Evolutionary conservation across 148 eudicot species (phyloP), one percentile per base, ranked within the genome.

Genomic region (Euryodendron excelsum): DNA sequence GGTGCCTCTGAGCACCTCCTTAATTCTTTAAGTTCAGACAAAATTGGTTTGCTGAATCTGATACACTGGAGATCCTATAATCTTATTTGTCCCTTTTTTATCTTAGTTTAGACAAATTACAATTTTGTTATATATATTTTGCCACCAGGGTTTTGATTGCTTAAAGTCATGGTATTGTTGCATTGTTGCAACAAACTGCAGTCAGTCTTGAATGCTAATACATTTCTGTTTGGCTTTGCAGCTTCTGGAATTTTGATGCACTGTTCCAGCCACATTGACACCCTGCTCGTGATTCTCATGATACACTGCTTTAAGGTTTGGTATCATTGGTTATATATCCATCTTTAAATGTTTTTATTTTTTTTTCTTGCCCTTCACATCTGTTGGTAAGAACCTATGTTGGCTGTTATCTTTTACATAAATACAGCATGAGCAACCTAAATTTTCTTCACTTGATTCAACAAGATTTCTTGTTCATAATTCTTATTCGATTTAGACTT

Each of bases 211-310:
- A 70, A 1, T 69, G 47, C 12, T 37, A 2, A 34, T 37, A 4
- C 61, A 21, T 67, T 73, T 45, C 1, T 67, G 33, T 76, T 78
- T 23, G 8, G 18, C 21, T 77, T 81, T 86, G 81, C 84, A 93
- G 99, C 86, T 95, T 93, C 85, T 93, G 94, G 94, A 96, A 96
- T 75, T 93, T 96, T 63, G 99, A 96, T 78, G 93, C 94, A 34
- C 82, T 95, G 52, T 93, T 93, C 91, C 97, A 93, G 88, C 97
- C 99, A 17, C 97, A 95, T 78, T 94, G 91, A 82, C 99, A 95
- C 69, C 99, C 98, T 67, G 98, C 99, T 77, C 97, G 99, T 79
- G 99, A 95, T 87, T 91, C 97, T n/a, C n/a, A n/a, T n/a, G n/a
- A n/a, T n/a, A n/a, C n/a, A n/a, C n/a, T n/a, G n/a, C n/a, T n/a